Percentiles rank a stretch among this genome's conserved stretches.
These are phyloP conservation scores for Salisapilia sapeloensis DNA, from an alignment of 352 stramenopile genomes.

Conservation along the genomic window DNA sequence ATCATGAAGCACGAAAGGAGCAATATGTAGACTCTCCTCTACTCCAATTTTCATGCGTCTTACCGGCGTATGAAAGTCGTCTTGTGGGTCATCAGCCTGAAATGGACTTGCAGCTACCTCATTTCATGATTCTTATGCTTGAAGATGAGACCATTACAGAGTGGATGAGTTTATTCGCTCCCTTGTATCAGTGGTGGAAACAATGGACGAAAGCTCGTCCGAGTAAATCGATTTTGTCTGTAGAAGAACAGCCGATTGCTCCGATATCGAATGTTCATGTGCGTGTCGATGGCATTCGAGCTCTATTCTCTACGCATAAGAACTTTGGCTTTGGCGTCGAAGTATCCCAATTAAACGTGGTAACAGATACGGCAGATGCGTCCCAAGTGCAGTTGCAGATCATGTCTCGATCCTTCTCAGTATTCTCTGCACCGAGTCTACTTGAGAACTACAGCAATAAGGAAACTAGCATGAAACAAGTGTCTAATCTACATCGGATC, in stretches of 20 bases:
- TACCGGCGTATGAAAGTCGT: conserved; percentile 69
- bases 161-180: conserved; percentile 65
- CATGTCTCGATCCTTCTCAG: no score
- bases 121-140: conserved; percentile 28
- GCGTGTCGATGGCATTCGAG: conserved; percentile 19
- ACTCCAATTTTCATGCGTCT: conserved; percentile 31
- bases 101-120: conserved; percentile 26
- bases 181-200: conserved; percentile 75
- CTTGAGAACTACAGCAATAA: no score
- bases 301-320: conserved; percentile 43
- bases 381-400: no score
- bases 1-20: neutral
- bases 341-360: conserved; percentile 3
- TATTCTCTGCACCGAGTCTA: no score
- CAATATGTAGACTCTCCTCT: conserved; percentile 11
- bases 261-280: conserved; percentile 46
- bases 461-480: no score
- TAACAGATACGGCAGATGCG: no score
- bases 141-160: conserved; percentile 60
- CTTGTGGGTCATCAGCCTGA: conserved; percentile 54
- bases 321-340: conserved; percentile 34
- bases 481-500: no score
- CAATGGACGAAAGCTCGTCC: conserved; percentile 61
- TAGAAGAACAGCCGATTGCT: conserved; percentile 30
- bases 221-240: conserved; percentile 21